Conservation (phyloP, 768 basidiomycete species). For the Russula abietina region DNA sequence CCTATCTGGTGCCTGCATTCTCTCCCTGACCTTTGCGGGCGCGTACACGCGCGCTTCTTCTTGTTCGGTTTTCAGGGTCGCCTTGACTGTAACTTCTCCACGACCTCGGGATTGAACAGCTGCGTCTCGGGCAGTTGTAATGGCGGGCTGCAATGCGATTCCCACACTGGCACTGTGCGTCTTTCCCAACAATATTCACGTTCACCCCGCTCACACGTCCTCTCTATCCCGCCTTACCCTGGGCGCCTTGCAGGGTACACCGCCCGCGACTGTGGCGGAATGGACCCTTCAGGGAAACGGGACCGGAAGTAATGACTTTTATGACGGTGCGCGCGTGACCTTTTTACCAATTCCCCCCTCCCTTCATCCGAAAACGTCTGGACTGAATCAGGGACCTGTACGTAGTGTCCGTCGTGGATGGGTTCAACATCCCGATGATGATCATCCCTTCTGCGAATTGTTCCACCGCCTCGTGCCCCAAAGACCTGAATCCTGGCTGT, state of each 20-base stretch:
- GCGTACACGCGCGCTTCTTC: neutral
- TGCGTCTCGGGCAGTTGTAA: slow-evolving; percentile 29
- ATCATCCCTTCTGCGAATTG: slow-evolving; percentile 28
- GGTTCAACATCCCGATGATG: slow-evolving; percentile 35
- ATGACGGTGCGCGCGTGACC: slow-evolving; percentile 42
- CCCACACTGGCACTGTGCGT: slow-evolving; percentile 25
- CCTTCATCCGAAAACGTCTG: neutral
- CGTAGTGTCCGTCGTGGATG: slow-evolving; percentile 61
- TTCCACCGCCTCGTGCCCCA: slow-evolving; percentile 27
- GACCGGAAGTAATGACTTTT: slow-evolving; percentile 48
- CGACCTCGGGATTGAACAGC: slow-evolving; percentile 23
- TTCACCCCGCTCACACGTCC: neutral
- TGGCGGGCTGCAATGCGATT: slow-evolving; percentile 29
- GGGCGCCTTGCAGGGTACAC: slow-evolving; percentile 41
- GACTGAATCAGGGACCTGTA: neutral
- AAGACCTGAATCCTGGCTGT: slow-evolving; percentile 35
- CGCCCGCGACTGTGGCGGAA: slow-evolving; percentile 64
- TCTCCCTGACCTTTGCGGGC: neutral
- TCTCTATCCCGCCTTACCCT: neutral
- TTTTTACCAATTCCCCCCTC: neutral
- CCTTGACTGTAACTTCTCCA: slow-evolving; percentile 27
- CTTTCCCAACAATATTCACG: neutral
- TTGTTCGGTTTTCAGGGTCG: slow-evolving; percentile 21
- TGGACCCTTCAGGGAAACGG: slow-evolving; percentile 48
- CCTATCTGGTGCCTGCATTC: neutral